phyloP scores from a whole-genome alignment of 495 filamentous ascomycete species.

The Trichoderma reesei region DNA sequence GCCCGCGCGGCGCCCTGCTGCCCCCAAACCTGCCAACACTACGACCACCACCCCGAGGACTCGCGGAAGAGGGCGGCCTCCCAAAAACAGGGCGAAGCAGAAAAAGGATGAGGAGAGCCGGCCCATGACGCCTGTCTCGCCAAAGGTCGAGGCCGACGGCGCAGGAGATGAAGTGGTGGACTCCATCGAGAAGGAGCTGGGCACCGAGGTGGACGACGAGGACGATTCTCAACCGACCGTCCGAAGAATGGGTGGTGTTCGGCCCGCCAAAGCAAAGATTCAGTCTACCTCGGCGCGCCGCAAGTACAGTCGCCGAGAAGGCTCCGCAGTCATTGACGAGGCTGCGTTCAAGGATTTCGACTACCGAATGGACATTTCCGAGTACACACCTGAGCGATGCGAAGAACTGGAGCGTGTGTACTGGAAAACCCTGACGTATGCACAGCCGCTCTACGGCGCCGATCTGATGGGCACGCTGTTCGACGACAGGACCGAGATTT shows the following conservation, averaged over 20 bases:
- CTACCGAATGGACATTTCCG: constrained; percentile 73
- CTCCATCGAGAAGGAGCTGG: constrained; percentile 37
- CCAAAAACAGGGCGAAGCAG: constrained; percentile 28
- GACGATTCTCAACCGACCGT: constrained; percentile 26
- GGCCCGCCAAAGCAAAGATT: constrained; percentile 35
- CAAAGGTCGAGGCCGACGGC: constrained; percentile 31
- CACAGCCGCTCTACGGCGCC: constrained; percentile 88
- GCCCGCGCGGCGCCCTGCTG: constrained; percentile 19
- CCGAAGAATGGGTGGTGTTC: constrained; percentile 30
- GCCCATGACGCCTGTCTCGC: constrained; percentile 47
- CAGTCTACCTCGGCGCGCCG: constrained; percentile 54
- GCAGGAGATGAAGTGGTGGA: constrained; percentile 29
- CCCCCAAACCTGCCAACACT: constrained; percentile 22
- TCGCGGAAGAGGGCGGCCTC: constrained; percentile 24
- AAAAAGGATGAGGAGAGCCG: constrained; percentile 31
- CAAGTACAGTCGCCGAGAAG: constrained; percentile 70
- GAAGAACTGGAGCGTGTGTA: constrained; percentile 89
- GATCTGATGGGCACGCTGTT: constrained; percentile 97
- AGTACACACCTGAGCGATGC: constrained; percentile 83
- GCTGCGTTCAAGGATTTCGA: constrained; percentile 79
- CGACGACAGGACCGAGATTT: constrained; percentile 68
- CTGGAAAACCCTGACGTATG: constrained; percentile 93
- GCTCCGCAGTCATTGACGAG: constrained; percentile 67
- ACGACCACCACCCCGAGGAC: constrained; percentile 13
- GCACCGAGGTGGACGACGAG: constrained; percentile 38